A percentile compares a stretch with the other conserved stretches of the same genome.
phyloP scores from a whole-genome alignment of 768 basidiomycete genomes.

The Termitomyces sp. region DNA sequence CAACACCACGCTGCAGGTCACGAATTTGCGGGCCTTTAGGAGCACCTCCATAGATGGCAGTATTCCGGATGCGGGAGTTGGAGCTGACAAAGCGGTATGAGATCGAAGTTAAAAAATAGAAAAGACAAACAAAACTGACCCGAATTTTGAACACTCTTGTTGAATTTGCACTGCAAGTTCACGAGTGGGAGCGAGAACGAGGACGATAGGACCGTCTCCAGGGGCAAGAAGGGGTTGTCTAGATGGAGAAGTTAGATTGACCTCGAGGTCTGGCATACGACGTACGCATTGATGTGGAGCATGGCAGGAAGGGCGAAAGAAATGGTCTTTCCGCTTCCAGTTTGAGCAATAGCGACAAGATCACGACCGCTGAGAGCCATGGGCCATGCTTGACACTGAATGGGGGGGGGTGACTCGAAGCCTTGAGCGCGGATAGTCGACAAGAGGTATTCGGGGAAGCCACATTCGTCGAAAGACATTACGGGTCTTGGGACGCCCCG shows the following conservation, averaged over 20 bases:
- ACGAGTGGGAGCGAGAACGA: slow-evolving; percentile 95
- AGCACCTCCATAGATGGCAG: slow-evolving; percentile 97
- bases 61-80: slow-evolving; percentile 95
- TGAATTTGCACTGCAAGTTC: slow-evolving; percentile 99
- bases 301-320: slow-evolving; percentile 98
- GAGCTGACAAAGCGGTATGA: slow-evolving; percentile 36
- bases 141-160: slow-evolving; percentile 98
- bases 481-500: slow-evolving; percentile 85
- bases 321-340: slow-evolving; percentile 98
- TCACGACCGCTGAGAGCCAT: slow-evolving; percentile 96
- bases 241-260: slow-evolving; percentile 11
- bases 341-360: slow-evolving; percentile 95
- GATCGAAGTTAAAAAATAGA: neutral
- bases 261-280: slow-evolving; percentile 1
- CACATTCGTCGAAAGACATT: slow-evolving; percentile 87
- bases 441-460: slow-evolving; percentile 96
- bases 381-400: slow-evolving; percentile 99
- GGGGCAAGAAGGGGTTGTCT: slow-evolving; percentile 90
- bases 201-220: slow-evolving; percentile 95
- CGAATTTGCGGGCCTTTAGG: slow-evolving; percentile 99
- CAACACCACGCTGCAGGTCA: slow-evolving; percentile 94
- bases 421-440: slow-evolving; percentile 91
- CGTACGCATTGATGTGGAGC: slow-evolving; percentile 99
- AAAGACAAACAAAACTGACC: slow-evolving; percentile 38
- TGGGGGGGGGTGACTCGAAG: slow-evolving; percentile 85